These are phyloP conservation scores for Urtica urens DNA, from an alignment of 306 rosid genomes.

Conservation along the genomic window DNA sequence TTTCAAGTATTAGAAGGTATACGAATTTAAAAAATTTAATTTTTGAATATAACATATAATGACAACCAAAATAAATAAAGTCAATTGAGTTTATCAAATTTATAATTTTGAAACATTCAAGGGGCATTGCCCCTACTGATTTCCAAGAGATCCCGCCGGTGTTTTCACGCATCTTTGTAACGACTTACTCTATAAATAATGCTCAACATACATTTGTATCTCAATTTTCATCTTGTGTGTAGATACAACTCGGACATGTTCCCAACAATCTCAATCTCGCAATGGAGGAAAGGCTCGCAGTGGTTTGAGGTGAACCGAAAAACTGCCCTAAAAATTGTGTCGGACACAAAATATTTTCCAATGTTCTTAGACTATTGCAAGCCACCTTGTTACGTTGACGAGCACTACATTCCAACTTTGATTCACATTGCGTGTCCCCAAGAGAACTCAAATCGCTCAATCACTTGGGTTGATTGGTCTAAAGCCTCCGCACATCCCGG, in stretches of 20 bases:
- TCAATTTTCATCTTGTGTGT: too few species aligned
- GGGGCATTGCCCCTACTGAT: too few species aligned
- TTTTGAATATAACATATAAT: too few species aligned
- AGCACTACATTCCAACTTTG: constrained; percentile 40
- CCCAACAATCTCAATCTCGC: constrained; percentile 12
- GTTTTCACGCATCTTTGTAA: too few species aligned
- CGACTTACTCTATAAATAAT: too few species aligned
- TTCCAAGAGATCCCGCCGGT: too few species aligned
- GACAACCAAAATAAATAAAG: too few species aligned
- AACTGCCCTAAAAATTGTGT: constrained; percentile 23
- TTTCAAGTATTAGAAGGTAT: too few species aligned
- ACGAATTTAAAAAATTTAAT: too few species aligned
- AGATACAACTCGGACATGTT: constrained; percentile 36
- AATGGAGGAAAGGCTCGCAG: constrained; percentile 54
- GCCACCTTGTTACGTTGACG: constrained; percentile 52
- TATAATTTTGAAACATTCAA: too few species aligned
- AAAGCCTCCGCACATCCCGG: constrained; percentile 39
- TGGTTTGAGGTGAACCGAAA: constrained; percentile 36
- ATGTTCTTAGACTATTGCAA: constrained; percentile 25
- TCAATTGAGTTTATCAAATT: too few species aligned
- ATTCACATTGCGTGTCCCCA: constrained; percentile 18
- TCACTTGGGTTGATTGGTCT: constrained; percentile 65
- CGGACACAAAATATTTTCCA: constrained; percentile 32
- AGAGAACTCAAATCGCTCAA: constrained; percentile 29
- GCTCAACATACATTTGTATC: too few species aligned